A percentile compares a stretch with the other conserved stretches of the same genome.
phyloP scores from a whole-genome alignment of 2,329 filamentous ascomycete species.

The Aspergillus spinulosporus region DNA sequence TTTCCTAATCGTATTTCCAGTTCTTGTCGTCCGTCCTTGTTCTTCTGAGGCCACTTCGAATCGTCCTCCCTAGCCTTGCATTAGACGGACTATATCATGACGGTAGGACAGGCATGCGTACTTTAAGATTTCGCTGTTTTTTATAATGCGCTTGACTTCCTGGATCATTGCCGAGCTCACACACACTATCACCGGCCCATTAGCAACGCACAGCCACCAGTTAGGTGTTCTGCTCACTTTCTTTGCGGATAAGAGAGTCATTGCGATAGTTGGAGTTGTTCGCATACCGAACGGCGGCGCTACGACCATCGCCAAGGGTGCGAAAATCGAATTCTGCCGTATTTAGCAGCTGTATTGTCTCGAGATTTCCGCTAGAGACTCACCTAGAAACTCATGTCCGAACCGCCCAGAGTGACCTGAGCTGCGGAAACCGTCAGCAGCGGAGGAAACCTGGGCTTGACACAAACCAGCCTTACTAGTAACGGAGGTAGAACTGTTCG shows the following conservation, averaged over 20 bases:
- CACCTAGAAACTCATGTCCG: conserved; percentile 96
- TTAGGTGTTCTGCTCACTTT: conserved; percentile 65
- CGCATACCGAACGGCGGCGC: conserved; percentile 91
- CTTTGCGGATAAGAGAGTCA: conserved; percentile 97
- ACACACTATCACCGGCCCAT: conserved; percentile 67
- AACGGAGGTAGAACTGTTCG: conserved; percentile 92
- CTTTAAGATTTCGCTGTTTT: conserved; percentile 97
- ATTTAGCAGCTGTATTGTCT: conserved; percentile 25
- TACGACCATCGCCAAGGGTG: conserved; percentile 86
- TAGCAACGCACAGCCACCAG: conserved; percentile 19
- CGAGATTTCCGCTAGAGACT: conserved; percentile 19
- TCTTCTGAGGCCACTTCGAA: conserved; percentile 98
- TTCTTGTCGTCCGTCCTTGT: conserved; percentile 97
- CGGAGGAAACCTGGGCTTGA: conserved; percentile 39
- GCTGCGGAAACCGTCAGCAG: conserved; percentile 57
- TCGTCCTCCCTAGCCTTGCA: conserved; percentile 77
- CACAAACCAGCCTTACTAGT: conserved; percentile 70
- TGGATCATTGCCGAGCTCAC: conserved; percentile 87
- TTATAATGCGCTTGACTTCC: conserved; percentile 96
- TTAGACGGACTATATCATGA: conserved; percentile 19
- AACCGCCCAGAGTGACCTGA: conserved; percentile 97
- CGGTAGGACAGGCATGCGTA: conserved; percentile 44
- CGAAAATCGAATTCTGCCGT: conserved; percentile 88
- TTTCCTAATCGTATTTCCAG: conserved; percentile 90
- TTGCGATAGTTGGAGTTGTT: conserved; percentile 99